Conservation (phyloP, 2,329 filamentous ascomycete species). For the Fusarium multiceps region DNA sequence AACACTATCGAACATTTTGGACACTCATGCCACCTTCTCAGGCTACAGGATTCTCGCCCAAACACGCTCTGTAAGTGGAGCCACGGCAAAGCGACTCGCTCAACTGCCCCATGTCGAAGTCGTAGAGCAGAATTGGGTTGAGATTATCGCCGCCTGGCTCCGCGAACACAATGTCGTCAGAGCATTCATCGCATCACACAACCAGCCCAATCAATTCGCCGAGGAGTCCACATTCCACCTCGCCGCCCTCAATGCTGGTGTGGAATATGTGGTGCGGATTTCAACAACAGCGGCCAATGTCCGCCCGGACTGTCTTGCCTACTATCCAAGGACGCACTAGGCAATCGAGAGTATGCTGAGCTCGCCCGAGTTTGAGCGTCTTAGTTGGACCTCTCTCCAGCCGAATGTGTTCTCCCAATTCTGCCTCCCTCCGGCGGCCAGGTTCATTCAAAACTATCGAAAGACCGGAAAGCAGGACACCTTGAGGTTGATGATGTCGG, state of each 20-base stretch:
- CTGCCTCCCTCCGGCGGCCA: accelerated
- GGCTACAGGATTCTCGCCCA: not conserved
- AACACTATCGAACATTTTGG: not conserved
- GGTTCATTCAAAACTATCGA: not conserved
- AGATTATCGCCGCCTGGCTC: not conserved
- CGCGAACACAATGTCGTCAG: not conserved
- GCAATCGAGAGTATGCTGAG: not conserved
- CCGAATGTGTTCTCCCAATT: accelerated
- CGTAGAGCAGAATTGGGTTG: not conserved
- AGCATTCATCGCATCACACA: not conserved
- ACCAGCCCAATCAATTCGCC: not conserved
- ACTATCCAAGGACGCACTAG: not conserved
- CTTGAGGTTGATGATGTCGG: not conserved
- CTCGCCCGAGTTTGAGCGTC: not conserved
- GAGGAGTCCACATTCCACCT: not conserved
- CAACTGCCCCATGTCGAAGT: not conserved
- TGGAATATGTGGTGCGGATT: not conserved
- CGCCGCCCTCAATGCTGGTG: not conserved
- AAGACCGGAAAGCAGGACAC: not conserved
- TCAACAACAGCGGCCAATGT: not conserved
- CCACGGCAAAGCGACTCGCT: not conserved
- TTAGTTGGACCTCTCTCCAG: not conserved
- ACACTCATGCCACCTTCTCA: accelerated
- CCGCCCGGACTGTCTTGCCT: not conserved
- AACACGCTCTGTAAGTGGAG: not conserved